Evolutionary conservation across 2,329 filamentous ascomycete species (phyloP), one percentile per base, ranked within the genome.

Genomic region (Cercospora nicotianae): DNA sequence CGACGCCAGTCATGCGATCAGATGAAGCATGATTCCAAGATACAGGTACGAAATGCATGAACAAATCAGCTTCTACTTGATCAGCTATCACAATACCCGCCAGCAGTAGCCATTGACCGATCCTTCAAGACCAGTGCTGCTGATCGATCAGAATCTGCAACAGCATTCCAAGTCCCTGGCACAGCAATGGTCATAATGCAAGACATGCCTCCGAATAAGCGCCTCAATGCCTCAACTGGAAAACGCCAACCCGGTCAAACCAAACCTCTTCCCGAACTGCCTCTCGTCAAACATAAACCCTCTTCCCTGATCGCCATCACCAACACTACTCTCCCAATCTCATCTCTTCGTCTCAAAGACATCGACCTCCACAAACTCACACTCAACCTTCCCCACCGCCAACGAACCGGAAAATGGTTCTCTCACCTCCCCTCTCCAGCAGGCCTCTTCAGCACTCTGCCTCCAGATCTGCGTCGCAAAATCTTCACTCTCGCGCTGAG

Each of bases 301-400:
- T 55, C 48, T 4, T 13, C 20, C 3, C 23, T 55, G 10, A 26
- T 55, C 48, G 13, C 20, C 23, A 55, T 16, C 12, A 28, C 48
- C 48, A 63, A n/a, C 51, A 55, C 20, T 18, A 33, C 18, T 1
- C 20, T 48, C 18, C 31, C 61, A 31, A 61, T 31, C 30, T 4
- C 42, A 39, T 30, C 60, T n/a, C 30, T 39, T 12, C 45, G 51
- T 13, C 31, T 64, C 30, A 67, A 59, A 30, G 61, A 64, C 16
- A 45, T 57, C 10, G 61, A 64, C n/a, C 58, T 59, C 60, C 62
- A 55, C 31, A 63, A 67, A 33, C 66, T 65, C 18, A 51, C 53
- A n/a, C 23, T 60, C 28, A 63, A 60, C 12, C 63, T 55, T 2
- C 55, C 51, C 6, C n/a, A 31, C 51, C 33, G 60, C 10, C 64